phyloP scores from a whole-genome alignment of 768 basidiomycete species.

The Candolleomyces eurysporus region DNA sequence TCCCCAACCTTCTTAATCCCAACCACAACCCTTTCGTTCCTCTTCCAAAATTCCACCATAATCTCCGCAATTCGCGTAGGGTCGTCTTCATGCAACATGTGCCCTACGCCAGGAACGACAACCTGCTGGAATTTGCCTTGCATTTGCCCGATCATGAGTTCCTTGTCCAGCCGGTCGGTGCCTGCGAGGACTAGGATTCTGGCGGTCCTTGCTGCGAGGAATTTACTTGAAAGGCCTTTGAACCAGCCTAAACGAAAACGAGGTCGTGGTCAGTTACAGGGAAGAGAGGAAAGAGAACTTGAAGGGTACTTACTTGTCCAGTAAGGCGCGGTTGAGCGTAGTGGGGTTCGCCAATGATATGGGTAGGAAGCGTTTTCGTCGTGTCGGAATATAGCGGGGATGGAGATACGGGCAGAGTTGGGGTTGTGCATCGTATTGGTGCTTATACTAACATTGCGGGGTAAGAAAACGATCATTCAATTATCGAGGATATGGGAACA shows the following conservation, averaged over 20 bases:
- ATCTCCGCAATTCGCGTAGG: slow-evolving; percentile 78
- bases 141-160: slow-evolving; percentile 97
- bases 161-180: slow-evolving; percentile 87
- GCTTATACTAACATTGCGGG: slow-evolving; percentile 49
- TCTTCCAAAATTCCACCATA: slow-evolving; percentile 84
- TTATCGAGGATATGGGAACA: not conserved
- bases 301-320: slow-evolving; percentile 68
- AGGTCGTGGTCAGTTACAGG: not conserved
- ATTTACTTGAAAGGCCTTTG: slow-evolving; percentile 71
- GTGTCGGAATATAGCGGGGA: slow-evolving; percentile 73
- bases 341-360: slow-evolving; percentile 81
- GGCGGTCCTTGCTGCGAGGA: slow-evolving; percentile 75
- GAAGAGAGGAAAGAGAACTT: not conserved
- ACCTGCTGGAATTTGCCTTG: slow-evolving; percentile 94
- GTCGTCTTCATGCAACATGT: slow-evolving; percentile 96
- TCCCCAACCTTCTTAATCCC: slow-evolving; percentile 63
- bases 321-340: slow-evolving; percentile 81
- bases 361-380: slow-evolving; percentile 33
- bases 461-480: not conserved
- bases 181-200: slow-evolving; percentile 90
- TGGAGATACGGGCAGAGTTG: slow-evolving; percentile 82
- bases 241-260: slow-evolving; percentile 85
- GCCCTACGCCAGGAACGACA: slow-evolving; percentile 85
- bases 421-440: slow-evolving; percentile 83
- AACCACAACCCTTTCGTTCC: slow-evolving; percentile 73